phyloP scores from a whole-genome alignment of 495 filamentous ascomycete species.

The Penicillium roqueforti region DNA sequence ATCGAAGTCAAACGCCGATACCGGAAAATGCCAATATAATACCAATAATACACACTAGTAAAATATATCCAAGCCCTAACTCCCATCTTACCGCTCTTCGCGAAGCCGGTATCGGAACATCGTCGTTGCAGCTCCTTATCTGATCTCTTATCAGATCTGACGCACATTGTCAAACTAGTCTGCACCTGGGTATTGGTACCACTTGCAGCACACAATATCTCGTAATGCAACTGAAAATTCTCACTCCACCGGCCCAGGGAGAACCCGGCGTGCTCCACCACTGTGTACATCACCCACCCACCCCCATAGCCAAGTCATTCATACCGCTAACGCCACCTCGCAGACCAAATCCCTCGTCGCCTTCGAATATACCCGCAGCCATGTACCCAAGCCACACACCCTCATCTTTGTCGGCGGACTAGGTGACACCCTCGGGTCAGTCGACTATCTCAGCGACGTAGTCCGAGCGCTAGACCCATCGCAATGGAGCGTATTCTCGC shows the following conservation, averaged over 20 bases:
- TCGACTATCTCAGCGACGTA: conserved; percentile 50
- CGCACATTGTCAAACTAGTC: background rate
- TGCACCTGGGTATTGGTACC: background rate
- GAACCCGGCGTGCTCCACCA: conserved; percentile 28
- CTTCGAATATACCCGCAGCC: conserved; percentile 29
- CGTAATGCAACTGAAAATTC: conserved; percentile 23
- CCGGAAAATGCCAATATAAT: background rate
- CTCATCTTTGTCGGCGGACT: conserved; percentile 42
- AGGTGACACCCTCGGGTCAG: conserved; percentile 65
- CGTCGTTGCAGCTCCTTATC: conserved; percentile 3
- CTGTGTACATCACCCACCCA: conserved; percentile 11
- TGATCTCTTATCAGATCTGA: conserved; percentile 26
- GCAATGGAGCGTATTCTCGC: conserved; percentile 54
- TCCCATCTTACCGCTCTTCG: background rate
- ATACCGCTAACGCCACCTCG: background rate
- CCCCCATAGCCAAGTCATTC: background rate
- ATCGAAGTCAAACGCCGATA: background rate
- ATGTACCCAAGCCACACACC: conserved; percentile 23
- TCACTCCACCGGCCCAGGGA: conserved; percentile 19
- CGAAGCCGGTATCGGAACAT: background rate
- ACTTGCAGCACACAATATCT: background rate
- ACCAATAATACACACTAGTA: background rate
- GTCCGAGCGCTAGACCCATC: conserved; percentile 47
- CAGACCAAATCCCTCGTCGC: conserved; percentile 24
- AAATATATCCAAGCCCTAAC: conserved; percentile 7